These are phyloP conservation scores for Globisporangium lucens DNA, from an alignment of 352 stramenopile species.

Conservation along the genomic window DNA sequence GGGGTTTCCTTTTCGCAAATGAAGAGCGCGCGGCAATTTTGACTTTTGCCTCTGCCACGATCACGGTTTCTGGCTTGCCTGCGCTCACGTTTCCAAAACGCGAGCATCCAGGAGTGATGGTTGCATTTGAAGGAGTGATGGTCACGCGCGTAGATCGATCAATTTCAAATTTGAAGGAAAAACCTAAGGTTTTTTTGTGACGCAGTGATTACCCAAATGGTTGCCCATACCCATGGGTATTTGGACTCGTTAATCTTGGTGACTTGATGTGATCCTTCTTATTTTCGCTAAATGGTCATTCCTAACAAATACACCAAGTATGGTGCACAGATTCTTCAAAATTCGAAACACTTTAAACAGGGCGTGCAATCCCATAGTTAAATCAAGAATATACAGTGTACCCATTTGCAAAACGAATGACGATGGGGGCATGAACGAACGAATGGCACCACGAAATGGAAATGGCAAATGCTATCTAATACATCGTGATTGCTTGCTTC, in stretches of 20 bases:
- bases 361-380: no score
- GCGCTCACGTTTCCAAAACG: no score
- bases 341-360: no score
- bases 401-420: background rate
- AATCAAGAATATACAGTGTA: background rate
- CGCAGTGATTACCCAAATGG: no score
- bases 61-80: background rate
- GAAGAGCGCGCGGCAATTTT: background rate
- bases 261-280: no score
- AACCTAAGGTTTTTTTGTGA: background rate
- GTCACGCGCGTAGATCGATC: background rate
- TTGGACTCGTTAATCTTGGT: no score
- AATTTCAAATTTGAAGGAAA: slow-evolving; percentile 13
- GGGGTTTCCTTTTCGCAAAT: slow-evolving; percentile 14
- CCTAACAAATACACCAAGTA: no score
- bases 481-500: background rate
- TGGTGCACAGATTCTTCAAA: no score
- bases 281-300: no score
- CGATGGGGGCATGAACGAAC: background rate
- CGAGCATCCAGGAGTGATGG: background rate
- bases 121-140: background rate
- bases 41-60: slow-evolving; percentile 2
- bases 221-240: no score
- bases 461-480: no score
- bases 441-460: background rate